phyloP scores from a whole-genome alignment of 2,329 filamentous ascomycete genomes.

The Paecilomyces sp. region DNA sequence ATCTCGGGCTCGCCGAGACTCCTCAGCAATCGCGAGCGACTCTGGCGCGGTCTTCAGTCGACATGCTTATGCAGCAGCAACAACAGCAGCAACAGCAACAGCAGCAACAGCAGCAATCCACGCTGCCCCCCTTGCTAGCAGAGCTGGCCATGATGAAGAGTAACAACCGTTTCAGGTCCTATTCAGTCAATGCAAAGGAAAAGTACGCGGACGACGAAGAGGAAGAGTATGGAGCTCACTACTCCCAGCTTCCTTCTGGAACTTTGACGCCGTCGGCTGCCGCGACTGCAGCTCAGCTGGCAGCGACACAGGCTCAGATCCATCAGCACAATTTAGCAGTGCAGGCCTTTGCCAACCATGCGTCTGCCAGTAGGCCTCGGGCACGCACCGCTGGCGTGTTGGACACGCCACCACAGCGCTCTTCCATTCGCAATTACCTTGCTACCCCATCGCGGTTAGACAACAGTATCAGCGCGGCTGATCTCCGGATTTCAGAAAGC shows the following conservation, averaged over 20 bases:
- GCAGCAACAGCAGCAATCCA: constrained; percentile 36
- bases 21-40: constrained; percentile 73
- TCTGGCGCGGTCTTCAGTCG: constrained; percentile 55
- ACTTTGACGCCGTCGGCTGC: constrained; percentile 53
- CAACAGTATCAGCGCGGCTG: constrained; percentile 66
- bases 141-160: constrained; percentile 69
- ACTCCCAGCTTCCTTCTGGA: constrained; percentile 52
- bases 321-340: constrained; percentile 90
- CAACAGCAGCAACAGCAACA: constrained; percentile 40
- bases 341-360: constrained; percentile 82
- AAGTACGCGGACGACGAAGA: constrained; percentile 89
- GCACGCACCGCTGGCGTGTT: constrained; percentile 87
- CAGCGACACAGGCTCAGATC: constrained; percentile 60
- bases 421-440: constrained; percentile 64
- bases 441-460: constrained; percentile 70
- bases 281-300: constrained; percentile 50
- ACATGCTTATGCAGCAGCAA: constrained; percentile 44
- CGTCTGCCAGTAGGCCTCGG: constrained; percentile 72
- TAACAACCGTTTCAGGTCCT: constrained; percentile 88
- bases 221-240: constrained; percentile 60
- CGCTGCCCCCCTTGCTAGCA: constrained; percentile 59
- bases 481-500: constrained; percentile 67
- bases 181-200: constrained; percentile 97
- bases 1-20: constrained; percentile 88
- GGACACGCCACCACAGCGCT: constrained; percentile 63